Base-by-base conservation (phyloP, 306 rosid genomes). In the Styphnolobium japonicum region DNA sequence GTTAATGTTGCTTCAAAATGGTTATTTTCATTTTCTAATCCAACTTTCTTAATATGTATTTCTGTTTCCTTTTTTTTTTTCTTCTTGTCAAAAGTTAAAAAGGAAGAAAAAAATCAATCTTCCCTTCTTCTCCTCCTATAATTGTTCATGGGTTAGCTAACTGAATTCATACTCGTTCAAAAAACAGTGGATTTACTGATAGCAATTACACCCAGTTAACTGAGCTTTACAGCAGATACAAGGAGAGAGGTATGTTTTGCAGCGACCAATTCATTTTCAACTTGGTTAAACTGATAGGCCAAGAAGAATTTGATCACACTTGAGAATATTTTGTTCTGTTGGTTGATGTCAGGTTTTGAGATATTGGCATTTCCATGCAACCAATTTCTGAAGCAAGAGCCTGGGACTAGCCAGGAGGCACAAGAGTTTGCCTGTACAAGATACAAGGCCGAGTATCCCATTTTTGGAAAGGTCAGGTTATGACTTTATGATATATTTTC, bases 291-390 rank as follows among this genome's bases (percentile, higher is more conserved):
- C 19, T 70, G 71, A 58, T 80, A 62, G 36, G 9, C 15, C 6
- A n/a, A 53, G 39, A 52, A 65, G 14, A 16, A 55, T 31, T 19
- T 65, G 5, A 25, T 73, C 14, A 23, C 0, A 21, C 3, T 23
- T 7, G 45, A 18, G 52, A 78, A 10, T 0, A 4, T 22, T 69
- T 53, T 69, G 33, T 64, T 69, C 43, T 69, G 33, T 64, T 46
- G 33, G 27, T 53, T 58, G 25, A 56, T 73, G 71, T 49, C 61
- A 95, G 99, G 97, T 63, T 84, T 95, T 72, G 98, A 95, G 70
- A 82, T 95, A 86, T 86, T 95, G 90, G 99, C 97, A 46, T 95
- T 95, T 86, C 99, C 99, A 19, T 95, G 98, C 87, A 95, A 95
- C 52, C 99, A 95, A 82, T 95, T 95, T 85, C 66, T 92, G 75